Evolutionary conservation across 345 rosid genomes (phyloP), one percentile per base, ranked within the genome.

Genomic region (Ceriops tagal): DNA sequence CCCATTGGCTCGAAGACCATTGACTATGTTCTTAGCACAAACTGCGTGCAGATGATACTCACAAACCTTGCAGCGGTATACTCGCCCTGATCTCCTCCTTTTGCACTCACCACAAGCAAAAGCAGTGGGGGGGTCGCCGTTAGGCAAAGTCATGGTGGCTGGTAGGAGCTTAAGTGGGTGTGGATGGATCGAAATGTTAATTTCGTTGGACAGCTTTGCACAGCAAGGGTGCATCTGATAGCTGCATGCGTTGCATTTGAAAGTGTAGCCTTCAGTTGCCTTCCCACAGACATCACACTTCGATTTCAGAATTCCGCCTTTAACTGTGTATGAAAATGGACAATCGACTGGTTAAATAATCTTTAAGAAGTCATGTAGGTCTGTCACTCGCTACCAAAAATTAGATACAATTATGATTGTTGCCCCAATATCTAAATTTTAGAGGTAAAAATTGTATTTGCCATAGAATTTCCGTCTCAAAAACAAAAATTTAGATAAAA

Each of bases 211-310:
- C 55, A 93, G 82, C 89, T 75, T 88, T 13, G 91, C 85, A 43
- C 98, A 93, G 71, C 96, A 81, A 4, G 98, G 97, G 81, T 93
- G 96, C 89, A 93, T 89, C 61, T 85, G 95, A 74, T 85, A 85
- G 57, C 73, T 74, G 55, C 98, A 91, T 30, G 84, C 81, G 52
- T 69, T 77, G 87, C 98, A 93, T 74, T 81, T 72, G 78, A 87
- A 93, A 15, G 66, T 73, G 77, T 83, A 88, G 30, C 97, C 96
- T 81, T 83, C 83, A 10, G 81, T 81, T 55, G 89, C 64, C 68
- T 86, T 86, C 61, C 81, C 88, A 68, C 98, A 93, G 0, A 80
- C 72, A 66, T 87, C 88, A 53, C 98, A 91, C 80, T 81, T 84
- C 1, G 97, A 82, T 80, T 91, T 87, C 26, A 78, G 61, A 43